Conservation (phyloP, 345 rosid genomes). For the Salix exigua region DNA sequence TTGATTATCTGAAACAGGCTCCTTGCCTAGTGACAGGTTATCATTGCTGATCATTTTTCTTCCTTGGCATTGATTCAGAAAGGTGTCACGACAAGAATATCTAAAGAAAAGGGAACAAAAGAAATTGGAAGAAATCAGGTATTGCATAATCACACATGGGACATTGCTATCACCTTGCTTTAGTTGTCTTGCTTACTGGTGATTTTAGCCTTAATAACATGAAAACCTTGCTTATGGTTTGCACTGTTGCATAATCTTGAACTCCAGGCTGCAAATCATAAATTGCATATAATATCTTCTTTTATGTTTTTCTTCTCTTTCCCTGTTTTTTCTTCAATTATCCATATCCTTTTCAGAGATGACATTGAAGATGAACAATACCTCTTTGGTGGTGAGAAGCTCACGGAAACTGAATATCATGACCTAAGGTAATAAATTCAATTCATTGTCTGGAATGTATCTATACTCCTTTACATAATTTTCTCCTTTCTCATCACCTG, state of each 20-base stretch:
- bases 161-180: background rate
- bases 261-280: background rate
- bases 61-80: slow-evolving; percentile 42
- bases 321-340: background rate
- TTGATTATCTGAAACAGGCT: background rate
- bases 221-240: background rate
- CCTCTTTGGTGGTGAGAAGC: slow-evolving; percentile 68
- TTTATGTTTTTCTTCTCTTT: background rate
- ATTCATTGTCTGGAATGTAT: slow-evolving; percentile 11
- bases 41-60: slow-evolving; percentile 5
- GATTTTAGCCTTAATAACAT: background rate
- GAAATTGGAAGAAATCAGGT: slow-evolving; percentile 93
- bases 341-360: slow-evolving; percentile 47
- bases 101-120: slow-evolving; percentile 94
- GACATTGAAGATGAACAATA: slow-evolving; percentile 88
- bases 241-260: too few species aligned
- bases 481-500: background rate
- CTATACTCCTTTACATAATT: background rate
- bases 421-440: slow-evolving; percentile 48
- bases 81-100: slow-evolving; percentile 87
- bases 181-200: background rate
- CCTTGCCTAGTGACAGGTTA: background rate
- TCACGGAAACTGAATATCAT: slow-evolving; percentile 65
- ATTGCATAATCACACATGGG: background rate
- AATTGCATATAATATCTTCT: background rate